These are phyloP conservation scores for Conticribra guillardii DNA, from an alignment of 108 stramenopile genomes.

Conservation along the genomic window DNA sequence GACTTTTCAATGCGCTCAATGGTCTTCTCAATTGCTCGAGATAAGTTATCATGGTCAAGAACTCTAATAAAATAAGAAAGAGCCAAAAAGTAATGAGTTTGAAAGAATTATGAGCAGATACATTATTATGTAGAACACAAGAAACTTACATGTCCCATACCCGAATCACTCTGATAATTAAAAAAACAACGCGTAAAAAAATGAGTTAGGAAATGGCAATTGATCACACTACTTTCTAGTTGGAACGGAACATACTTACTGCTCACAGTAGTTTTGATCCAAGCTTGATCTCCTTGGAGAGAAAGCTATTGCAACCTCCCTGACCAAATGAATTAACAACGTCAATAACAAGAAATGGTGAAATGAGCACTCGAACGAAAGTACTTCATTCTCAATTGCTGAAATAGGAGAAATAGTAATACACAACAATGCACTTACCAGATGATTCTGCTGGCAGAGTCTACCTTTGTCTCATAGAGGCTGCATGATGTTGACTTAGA, in stretches of 20 bases:
- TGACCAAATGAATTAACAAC: no score
- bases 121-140: no score
- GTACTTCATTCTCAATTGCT: no score
- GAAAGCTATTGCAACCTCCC: constrained; percentile 51
- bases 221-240: neutral
- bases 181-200: neutral
- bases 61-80: no score
- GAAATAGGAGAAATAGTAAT: no score
- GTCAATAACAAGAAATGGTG: no score
- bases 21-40: constrained; percentile 36
- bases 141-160: constrained; percentile 66
- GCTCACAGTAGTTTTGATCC: constrained; percentile 28
- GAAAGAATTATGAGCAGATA: no score
- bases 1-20: constrained; percentile 55
- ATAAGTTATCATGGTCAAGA: constrained; percentile 54
- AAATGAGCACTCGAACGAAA: no score
- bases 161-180: constrained; percentile 28
- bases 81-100: no score
- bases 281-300: constrained; percentile 39
- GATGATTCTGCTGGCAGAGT: constrained; percentile 30
- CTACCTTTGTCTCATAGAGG: constrained; percentile 1
- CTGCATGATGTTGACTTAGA: neutral
- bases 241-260: constrained; percentile 2
- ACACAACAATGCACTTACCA: no score
- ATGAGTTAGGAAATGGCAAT: neutral